Evolutionary conservation across 164 flowering plant genomes (phyloP), one percentile per base, ranked within the genome.

Genomic region (Stephania cephalantha): DNA sequence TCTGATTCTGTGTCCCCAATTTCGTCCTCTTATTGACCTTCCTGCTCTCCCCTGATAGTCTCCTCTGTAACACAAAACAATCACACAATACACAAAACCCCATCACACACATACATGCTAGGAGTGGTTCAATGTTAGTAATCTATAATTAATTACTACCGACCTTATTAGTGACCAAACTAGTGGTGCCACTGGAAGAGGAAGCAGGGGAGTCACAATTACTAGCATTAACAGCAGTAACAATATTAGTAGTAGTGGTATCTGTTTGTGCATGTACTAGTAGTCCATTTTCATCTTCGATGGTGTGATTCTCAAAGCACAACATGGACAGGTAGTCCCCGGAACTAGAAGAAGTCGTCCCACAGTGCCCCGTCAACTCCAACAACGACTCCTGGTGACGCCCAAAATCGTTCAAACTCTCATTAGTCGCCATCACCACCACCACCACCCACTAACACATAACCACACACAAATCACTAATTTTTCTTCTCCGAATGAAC

Each of bases 271-370:
- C 3, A 35, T 35, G 4, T 35, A 0, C 69, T 25, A 18, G 64
- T 35, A 71, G 70, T 55, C 70, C 74, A 22, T 25, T 69, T 55
- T 74, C 83, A 6, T 71, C 72, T 46, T 81, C 75, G 25, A 66
- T 61, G 9, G 73, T 55, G 55, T 73, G 73, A 68, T 73, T 81
- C 4, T 88, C 90, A 68, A 90, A 90, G 74, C 94, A 88, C 13
- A 89, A 85, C 91, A 89, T 88, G 53, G 82, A 83, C 8, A 85
- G 80, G 61, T 87, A 68, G 44, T 81, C 81, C 8, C 66, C 78
- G 42, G 75, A 11, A 18, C 84, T 68, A 79, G 76, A 82, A 9
- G 81, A 68, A 18, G 85, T 68, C 31, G 83, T 29, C 30, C 63
- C 75, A 65, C 75, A 77, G 70, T 48, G 45, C 2, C 55, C 79